Conservation (phyloP, 2,329 filamentous ascomycete species). For the Trichoderma sp. region DNA sequence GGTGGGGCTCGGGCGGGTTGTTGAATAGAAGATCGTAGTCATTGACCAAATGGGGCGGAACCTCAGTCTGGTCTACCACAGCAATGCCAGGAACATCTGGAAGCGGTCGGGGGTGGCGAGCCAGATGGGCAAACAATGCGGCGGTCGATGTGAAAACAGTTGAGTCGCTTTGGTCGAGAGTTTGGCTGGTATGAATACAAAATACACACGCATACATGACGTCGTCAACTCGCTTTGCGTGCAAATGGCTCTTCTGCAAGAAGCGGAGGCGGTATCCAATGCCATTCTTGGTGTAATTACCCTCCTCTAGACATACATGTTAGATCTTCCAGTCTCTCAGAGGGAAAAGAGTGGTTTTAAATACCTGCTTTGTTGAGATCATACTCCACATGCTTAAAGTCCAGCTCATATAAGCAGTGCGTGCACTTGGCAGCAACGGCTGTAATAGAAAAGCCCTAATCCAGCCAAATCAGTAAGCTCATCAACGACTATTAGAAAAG, state of each 20-base stretch:
- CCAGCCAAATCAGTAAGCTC: neutral
- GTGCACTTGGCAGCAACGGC: conserved; percentile 56
- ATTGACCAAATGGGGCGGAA: conserved; percentile 49
- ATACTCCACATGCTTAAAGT: conserved; percentile 56
- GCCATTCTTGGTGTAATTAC: conserved; percentile 51
- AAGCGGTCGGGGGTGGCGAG: conserved; percentile 58
- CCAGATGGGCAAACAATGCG: conserved; percentile 57
- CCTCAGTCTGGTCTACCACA: conserved; percentile 50
- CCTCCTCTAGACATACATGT: conserved; percentile 35
- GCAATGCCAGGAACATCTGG: conserved; percentile 54
- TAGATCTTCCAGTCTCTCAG: neutral
- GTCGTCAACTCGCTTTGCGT: conserved; percentile 55
- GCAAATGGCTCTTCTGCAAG: conserved; percentile 59
- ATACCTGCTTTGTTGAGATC: conserved; percentile 55
- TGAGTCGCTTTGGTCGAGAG: conserved; percentile 57
- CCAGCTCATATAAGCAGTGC: conserved; percentile 57
- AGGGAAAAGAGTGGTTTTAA: conserved; percentile 28
- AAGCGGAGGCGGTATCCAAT: conserved; percentile 59
- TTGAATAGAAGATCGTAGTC: conserved; percentile 59
- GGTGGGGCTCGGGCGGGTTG: conserved; percentile 46
- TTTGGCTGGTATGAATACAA: conserved; percentile 55
- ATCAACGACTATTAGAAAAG: neutral
- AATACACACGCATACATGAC: conserved; percentile 60
- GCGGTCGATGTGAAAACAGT: conserved; percentile 60
- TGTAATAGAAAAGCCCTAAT: conserved; percentile 48